Evolutionary conservation across 768 basidiomycete species (phyloP).

Genomic region (Leccinellum luteum): DNA sequence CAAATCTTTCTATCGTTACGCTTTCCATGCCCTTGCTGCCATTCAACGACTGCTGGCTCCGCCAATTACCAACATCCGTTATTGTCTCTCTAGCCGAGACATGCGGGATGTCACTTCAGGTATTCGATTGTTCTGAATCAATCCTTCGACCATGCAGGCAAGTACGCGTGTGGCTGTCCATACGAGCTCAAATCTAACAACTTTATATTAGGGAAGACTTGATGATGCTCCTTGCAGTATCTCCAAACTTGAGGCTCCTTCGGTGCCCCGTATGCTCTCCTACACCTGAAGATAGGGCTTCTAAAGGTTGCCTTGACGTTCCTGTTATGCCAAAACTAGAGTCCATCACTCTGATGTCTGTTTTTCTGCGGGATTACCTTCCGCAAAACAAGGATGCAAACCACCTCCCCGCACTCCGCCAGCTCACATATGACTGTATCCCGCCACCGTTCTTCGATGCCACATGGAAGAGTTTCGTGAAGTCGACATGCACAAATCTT

Average conservation of each 20-base stretch:
- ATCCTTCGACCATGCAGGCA: slow-evolving; percentile 29
- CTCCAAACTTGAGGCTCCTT: slow-evolving; percentile 28
- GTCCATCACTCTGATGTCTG: slow-evolving; percentile 26
- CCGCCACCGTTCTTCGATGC: slow-evolving; percentile 28
- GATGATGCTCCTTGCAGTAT: slow-evolving; percentile 25
- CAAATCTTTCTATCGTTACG: slow-evolving; percentile 24
- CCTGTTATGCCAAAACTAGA: slow-evolving; percentile 28
- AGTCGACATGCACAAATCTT: slow-evolving; percentile 24
- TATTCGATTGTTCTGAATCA: slow-evolving; percentile 31
- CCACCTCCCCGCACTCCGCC: slow-evolving; percentile 28
- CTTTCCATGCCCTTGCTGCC: slow-evolving; percentile 28
- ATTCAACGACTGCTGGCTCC: slow-evolving; percentile 25
- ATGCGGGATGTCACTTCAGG: slow-evolving; percentile 24
- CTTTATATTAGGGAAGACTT: slow-evolving; percentile 24
- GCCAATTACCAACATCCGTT: slow-evolving; percentile 23
- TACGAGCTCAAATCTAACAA: not conserved
- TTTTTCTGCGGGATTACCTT: slow-evolving; percentile 31
- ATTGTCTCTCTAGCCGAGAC: slow-evolving; percentile 24
- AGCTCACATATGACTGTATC: slow-evolving; percentile 32
- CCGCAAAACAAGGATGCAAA: slow-evolving; percentile 27
- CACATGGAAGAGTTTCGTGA: slow-evolving; percentile 29
- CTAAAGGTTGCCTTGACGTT: slow-evolving; percentile 17
- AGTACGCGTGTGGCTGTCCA: slow-evolving; percentile 2
- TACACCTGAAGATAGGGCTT: slow-evolving; percentile 20
- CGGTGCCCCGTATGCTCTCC: slow-evolving; percentile 29